phyloP scores from a whole-genome alignment of 2,329 filamentous ascomycete genomes.

The Bipolaris cookei region DNA sequence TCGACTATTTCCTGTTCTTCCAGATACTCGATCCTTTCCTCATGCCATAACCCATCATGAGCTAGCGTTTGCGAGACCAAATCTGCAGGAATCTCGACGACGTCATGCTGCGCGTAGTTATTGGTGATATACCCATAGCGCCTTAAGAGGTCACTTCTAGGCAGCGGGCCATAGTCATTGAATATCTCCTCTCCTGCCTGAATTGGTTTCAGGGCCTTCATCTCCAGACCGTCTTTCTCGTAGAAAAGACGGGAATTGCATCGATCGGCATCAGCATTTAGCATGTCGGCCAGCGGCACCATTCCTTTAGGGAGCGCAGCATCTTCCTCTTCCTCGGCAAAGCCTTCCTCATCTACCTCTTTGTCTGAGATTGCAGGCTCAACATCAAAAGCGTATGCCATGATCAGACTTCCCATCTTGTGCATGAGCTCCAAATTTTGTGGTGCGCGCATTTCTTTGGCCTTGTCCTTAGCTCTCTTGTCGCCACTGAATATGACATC shows the following conservation, averaged over 20 bases:
- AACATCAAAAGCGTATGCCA: constrained; percentile 92
- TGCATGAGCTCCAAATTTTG: constrained; percentile 68
- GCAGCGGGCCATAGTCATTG: constrained; percentile 87
- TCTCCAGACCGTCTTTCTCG: constrained; percentile 66
- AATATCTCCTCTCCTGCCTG: constrained; percentile 75
- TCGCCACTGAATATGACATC: constrained; percentile 51
- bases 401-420: constrained; percentile 84
- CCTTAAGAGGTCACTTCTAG: constrained; percentile 80
- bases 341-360: constrained; percentile 64
- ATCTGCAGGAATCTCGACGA: constrained; percentile 75
- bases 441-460: constrained; percentile 53
- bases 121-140: constrained; percentile 87
- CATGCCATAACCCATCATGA: constrained; percentile 19
- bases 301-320: constrained; percentile 73
- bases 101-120: constrained; percentile 78
- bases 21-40: constrained; percentile 58
- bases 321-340: constrained; percentile 55
- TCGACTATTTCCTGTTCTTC: constrained; percentile 70
- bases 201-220: constrained; percentile 74
- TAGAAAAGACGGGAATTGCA: constrained; percentile 76
- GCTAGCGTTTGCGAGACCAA: constrained; percentile 53
- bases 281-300: constrained; percentile 87
- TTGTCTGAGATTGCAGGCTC: constrained; percentile 56
- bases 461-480: constrained; percentile 35
- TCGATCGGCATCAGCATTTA: constrained; percentile 82